Evolutionary conservation across 495 filamentous ascomycete species (phyloP).

Genomic region (Podospora tetraspora): DNA sequence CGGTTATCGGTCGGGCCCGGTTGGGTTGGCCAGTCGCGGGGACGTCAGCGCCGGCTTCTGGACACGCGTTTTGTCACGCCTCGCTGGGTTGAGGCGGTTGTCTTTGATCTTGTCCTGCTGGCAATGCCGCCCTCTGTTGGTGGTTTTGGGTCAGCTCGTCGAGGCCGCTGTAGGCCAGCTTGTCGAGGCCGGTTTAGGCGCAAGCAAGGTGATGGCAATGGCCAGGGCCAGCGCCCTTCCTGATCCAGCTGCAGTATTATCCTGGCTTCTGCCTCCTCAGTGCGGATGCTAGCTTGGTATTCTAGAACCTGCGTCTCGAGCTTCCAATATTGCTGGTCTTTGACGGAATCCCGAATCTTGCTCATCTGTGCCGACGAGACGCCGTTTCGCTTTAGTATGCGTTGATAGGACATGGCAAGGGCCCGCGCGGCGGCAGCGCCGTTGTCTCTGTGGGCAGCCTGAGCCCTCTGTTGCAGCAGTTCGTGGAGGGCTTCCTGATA

Average conservation of each 20-base stretch:
- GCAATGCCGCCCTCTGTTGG: neutral
- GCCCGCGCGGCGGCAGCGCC: too few species aligned
- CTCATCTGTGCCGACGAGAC: neutral
- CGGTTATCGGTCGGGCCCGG: too few species aligned
- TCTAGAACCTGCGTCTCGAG: neutral
- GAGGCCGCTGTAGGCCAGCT: neutral
- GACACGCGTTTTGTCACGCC: neutral
- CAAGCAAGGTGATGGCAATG: neutral
- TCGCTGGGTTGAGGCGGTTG: neutral
- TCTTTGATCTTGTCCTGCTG: neutral
- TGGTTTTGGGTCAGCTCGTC: neutral
- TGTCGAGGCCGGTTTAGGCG: too few species aligned
- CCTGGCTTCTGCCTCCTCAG: neutral
- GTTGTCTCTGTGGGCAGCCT: neutral
- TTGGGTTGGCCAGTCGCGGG: neutral
- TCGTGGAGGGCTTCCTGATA: too few species aligned
- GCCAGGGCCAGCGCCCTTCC: neutral
- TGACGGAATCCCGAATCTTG: neutral
- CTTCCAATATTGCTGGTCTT: neutral
- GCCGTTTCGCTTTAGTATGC: neutral
- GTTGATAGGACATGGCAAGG: neutral
- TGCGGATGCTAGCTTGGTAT: neutral
- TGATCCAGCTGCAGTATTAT: neutral
- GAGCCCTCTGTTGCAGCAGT: neutral
- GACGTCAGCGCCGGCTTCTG: neutral